Base-by-base conservation (phyloP, 495 filamentous ascomycete genomes). In the Oidiodendron maius region DNA sequence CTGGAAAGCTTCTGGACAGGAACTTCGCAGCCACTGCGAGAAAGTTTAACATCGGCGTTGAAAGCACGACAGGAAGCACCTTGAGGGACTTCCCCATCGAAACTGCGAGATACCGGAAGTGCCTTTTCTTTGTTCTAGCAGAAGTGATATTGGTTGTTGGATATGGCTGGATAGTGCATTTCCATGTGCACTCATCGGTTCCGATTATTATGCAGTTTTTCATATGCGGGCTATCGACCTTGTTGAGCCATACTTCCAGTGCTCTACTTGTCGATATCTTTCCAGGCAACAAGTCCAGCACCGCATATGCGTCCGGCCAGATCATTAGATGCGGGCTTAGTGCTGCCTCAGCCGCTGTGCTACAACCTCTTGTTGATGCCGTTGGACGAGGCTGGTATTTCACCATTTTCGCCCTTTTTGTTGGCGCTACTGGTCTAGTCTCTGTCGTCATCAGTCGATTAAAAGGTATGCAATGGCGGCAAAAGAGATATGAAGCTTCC, bases 41-140 rank as follows among this genome's bases (percentile, higher is more conserved):
- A 6, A 13, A 16, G 44, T 40, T 18, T 52, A 57, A 42, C 24
- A 44, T 46, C 2, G 23, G 10, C 3, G 32, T 50, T n/a, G 42
- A 56, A 23, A 30, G 36, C 32, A 37, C 30, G 6, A 16, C 5
- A 4, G 53, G 53, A n/a, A 48, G 46, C 17, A 42, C 51, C 36
- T 11, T 56, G 10, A 24, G n/a, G 2, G 18, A 34, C 6, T 56
- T 56, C 35, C 53, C 53, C 0, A 51, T 56, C 16, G 53, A 46
- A 60, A 67, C 59, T 62, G 6, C 51, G 69, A 0, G 57, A 60
- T 13, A n/a, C 46, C n/a, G 50, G 39, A 41, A 49, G 25, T 28
- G 9, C 22, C 17, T n/a, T 37, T 3, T 43, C 46, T 30, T 41
- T 36, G 37, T 49, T 10, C 28, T 34, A 9, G 28, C n/a, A n/a